These are phyloP conservation scores for Mortierella sp. DNA, from an alignment of 371 early-diverging fungal species.

Conservation along the genomic window DNA sequence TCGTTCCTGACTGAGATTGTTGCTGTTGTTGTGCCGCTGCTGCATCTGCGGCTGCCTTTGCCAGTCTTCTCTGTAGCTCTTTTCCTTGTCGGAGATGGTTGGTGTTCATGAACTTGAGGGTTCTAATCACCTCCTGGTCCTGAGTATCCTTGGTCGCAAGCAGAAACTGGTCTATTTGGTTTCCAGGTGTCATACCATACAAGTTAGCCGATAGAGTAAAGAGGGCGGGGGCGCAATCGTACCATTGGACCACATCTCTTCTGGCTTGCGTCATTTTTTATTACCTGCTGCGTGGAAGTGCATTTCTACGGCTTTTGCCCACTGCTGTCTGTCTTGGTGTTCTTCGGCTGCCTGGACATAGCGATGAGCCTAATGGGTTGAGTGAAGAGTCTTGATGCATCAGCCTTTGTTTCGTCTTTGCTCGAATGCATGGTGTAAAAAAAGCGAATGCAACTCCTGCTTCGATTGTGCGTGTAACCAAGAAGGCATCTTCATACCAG, in stretches of 20 bases:
- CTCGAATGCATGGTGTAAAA: neutral
- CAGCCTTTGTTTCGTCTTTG: neutral
- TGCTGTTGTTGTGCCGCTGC: constrained; percentile 24
- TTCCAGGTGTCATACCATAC: neutral
- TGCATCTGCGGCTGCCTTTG: constrained; percentile 26
- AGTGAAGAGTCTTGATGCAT: neutral
- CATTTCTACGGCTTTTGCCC: constrained; percentile 42
- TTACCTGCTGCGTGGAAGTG: constrained; percentile 49
- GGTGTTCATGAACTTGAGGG: constrained; percentile 53
- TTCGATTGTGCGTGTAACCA: neutral
- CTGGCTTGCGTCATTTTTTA: neutral
- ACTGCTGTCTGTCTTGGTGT: constrained; percentile 24
- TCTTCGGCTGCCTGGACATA: constrained; percentile 47
- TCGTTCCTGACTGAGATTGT: neutral
- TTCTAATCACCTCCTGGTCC: constrained; percentile 39
- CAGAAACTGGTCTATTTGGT: constrained; percentile 43
- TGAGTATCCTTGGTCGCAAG: constrained; percentile 44
- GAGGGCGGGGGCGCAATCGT: neutral
- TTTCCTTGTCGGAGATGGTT: constrained; percentile 52
- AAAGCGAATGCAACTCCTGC: no score
- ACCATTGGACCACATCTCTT: neutral
- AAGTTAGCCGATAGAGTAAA: neutral
- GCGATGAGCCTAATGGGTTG: constrained; percentile 42
- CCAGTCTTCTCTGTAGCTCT: constrained; percentile 37
- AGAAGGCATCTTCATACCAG: constrained; percentile 11